Evolutionary conservation across 441 rosid genomes (phyloP).

Genomic region (Jatropha podagrica): DNA sequence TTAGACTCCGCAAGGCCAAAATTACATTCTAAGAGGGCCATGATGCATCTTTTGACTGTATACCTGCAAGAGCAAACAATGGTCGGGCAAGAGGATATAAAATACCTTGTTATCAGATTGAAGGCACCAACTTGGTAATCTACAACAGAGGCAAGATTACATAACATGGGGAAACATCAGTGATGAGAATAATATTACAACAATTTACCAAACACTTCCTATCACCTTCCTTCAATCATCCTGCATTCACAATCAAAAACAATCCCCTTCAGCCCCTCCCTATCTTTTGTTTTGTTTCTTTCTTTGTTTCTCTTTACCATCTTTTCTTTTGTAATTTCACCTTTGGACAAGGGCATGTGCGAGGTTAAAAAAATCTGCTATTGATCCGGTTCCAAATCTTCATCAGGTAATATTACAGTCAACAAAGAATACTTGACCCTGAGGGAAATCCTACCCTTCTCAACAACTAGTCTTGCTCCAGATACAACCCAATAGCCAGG

Average conservation of each 20-base stretch:
- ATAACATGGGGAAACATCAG: conserved; percentile 6
- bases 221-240: conserved; percentile 2
- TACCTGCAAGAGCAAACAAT: no score
- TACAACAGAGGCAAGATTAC: conserved; percentile 20
- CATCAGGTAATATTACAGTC: conserved; percentile 65
- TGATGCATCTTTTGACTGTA: background rate
- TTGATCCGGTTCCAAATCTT: conserved; percentile 44
- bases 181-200: conserved; percentile 16
- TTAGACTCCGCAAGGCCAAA: no score
- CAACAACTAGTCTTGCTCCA: conserved; percentile 79
- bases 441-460: conserved; percentile 85
- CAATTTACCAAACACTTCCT: background rate
- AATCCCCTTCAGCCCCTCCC: background rate
- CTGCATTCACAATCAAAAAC: conserved; percentile 4
- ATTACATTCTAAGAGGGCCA: background rate
- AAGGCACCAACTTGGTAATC: conserved; percentile 15
- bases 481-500: conserved; percentile 99
- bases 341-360: background rate
- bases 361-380: conserved; percentile 18
- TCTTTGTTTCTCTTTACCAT: background rate
- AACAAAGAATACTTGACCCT: conserved; percentile 87
- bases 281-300: no score
- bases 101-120: conserved; percentile 5
- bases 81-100: background rate
- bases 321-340: background rate